Evolutionary conservation across 352 stramenopile species (phyloP), one percentile per base, ranked within the genome.

Genomic region (Globisporangium cederbergense): DNA sequence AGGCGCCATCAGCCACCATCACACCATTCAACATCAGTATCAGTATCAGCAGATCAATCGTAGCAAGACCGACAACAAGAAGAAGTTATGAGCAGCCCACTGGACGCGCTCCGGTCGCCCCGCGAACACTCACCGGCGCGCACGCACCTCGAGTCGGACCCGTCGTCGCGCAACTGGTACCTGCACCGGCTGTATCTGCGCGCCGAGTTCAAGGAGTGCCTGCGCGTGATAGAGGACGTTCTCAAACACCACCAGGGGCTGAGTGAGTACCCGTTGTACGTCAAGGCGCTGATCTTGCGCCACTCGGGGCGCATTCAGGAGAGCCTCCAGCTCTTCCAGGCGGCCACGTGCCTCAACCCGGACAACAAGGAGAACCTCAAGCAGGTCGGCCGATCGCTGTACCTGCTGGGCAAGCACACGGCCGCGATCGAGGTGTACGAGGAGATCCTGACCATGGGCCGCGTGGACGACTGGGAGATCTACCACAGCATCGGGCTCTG

Each of bases 281-380:
- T 97, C 61, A 98, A 98, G 68, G 89, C 86, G 14, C 68, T 98
- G 49, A 97, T 98, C 58, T 53, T 96, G 64, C 79, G 93, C 13
- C 86, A 96, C 47, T 90, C 88, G 1, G 92, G 93, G 4, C 76
- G 81, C 11, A 97, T 98, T 49, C 81, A 97, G 66, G 90, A 98
- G 73, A 91, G 78, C 42, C 64, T 98, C 20, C 83, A 92, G 75
- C 78, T 97, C 2, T 97, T 98, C 65, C 93, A 98, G 73, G 90
- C 92, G 0, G 91, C 91, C 6, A 94, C 85, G 42, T 96, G 89
- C 71, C 73, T 98, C 62, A 98, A 97, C 58, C 92, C 92, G 4
- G 76, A 89, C 45, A 98, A 97, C 75, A 86, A 93, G 56, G 77
- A 91, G 51, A 97, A 97, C 68, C 70, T 98, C 36, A 97, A 98